A percentile compares a stretch with the other conserved stretches of the same genome.
Evolutionary conservation across 208 protist species (phyloP).

Genomic region (Trypanosoma conorhini): DNA sequence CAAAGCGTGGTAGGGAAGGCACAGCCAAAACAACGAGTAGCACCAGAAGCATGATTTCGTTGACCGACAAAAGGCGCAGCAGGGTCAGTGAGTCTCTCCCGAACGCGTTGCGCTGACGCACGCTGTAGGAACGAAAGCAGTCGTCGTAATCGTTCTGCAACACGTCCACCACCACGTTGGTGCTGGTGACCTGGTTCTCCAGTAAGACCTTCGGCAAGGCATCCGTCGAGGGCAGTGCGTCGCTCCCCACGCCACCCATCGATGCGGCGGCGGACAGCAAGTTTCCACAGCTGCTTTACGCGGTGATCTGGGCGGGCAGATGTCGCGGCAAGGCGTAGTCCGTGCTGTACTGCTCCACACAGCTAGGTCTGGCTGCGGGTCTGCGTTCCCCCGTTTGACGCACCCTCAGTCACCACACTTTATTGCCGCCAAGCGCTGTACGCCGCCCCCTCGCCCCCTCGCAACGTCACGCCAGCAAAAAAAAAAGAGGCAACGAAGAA

Average conservation of each 20-base stretch:
- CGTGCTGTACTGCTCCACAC: no score
- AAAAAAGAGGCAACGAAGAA: neutral
- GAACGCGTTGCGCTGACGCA: constrained; percentile 35
- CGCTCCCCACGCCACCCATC: constrained; percentile 6
- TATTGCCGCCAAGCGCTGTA: no score
- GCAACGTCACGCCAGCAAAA: no score
- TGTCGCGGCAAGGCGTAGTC: neutral
- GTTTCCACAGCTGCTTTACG: neutral
- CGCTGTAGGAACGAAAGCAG: constrained; percentile 70
- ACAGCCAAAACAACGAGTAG: constrained; percentile 6
- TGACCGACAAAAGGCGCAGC: constrained; percentile 10
- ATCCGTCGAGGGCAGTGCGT: neutral
- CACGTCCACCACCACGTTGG: constrained; percentile 54
- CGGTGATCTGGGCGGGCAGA: neutral
- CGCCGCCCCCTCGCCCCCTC: no score
- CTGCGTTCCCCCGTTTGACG: no score
- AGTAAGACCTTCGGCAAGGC: constrained; percentile 38
- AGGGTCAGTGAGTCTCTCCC: neutral
- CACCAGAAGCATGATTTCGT: constrained; percentile 18
- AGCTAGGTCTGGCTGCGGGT: no score
- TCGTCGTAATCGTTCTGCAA: constrained; percentile 71
- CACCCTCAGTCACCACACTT: no score
- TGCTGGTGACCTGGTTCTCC: constrained; percentile 59
- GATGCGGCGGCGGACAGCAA: neutral
- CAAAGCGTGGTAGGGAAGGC: neutral